These are phyloP conservation scores for Kodamaea neixiangensis DNA, from an alignment of 805 yeast genomes.

Conservation along the genomic window DNA sequence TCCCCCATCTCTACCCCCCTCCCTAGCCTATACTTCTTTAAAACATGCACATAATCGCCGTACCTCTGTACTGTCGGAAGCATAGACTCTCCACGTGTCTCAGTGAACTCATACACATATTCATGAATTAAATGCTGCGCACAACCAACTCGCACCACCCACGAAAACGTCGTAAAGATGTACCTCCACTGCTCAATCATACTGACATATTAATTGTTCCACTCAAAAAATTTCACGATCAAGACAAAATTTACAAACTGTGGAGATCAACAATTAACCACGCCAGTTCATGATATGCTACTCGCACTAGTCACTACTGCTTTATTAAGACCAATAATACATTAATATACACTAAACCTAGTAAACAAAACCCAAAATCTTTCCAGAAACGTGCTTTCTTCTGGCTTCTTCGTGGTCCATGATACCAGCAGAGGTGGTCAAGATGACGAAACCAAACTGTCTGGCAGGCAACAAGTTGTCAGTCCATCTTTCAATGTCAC, in stretches of 20 bases:
- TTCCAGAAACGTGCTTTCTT: slow-evolving; percentile 31
- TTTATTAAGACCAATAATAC: not conserved
- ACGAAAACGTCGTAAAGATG: slow-evolving; percentile 40
- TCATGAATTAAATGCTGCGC: slow-evolving; percentile 66
- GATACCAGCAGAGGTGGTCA: slow-evolving; percentile 31
- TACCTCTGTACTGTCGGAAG: slow-evolving; percentile 78
- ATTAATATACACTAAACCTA: slow-evolving; percentile 9
- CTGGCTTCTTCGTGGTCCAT: slow-evolving; percentile 33
- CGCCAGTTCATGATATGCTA: too few species aligned
- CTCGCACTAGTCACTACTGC: not conserved
- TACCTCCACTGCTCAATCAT: slow-evolving; percentile 24
- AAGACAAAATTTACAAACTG: not conserved
- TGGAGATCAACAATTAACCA: slow-evolving; percentile 1
- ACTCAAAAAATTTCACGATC: not conserved
- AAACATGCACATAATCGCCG: slow-evolving; percentile 78
- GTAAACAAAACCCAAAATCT: slow-evolving; percentile 29
- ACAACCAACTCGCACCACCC: slow-evolving; percentile 62
- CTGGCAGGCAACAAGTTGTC: slow-evolving; percentile 33
- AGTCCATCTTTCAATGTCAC: slow-evolving; percentile 28
- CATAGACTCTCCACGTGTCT: slow-evolving; percentile 93
- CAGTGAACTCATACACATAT: slow-evolving; percentile 71
- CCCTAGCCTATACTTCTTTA: slow-evolving; percentile 65
- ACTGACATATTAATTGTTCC: not conserved
- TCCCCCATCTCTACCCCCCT: slow-evolving; percentile 77
- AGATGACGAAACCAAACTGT: slow-evolving; percentile 28